Evolutionary conservation across 176 grass and related monocot genomes (phyloP).

Genomic region (Puccinellia tenuiflora): DNA sequence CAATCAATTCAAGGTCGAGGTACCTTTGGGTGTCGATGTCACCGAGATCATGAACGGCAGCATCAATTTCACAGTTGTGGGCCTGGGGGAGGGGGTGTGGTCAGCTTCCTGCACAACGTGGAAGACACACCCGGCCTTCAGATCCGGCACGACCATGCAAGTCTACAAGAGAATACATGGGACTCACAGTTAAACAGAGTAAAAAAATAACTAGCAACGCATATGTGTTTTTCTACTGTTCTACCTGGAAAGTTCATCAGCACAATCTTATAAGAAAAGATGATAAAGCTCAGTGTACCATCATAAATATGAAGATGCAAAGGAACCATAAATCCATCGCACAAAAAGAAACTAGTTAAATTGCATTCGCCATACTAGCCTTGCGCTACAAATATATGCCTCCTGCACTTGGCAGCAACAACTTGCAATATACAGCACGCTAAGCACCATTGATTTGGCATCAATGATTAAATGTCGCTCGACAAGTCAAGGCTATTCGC

Average conservation of each 20-base stretch:
- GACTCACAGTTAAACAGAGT: background rate
- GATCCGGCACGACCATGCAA: background rate
- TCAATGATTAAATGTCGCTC: too few species aligned
- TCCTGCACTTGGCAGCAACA: background rate
- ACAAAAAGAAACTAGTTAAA: background rate
- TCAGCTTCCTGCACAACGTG: too few species aligned
- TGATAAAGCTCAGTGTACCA: background rate
- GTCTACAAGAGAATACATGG: background rate
- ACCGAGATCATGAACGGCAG: too few species aligned
- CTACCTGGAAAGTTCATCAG: background rate
- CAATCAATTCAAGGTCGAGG: too few species aligned
- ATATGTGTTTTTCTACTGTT: background rate
- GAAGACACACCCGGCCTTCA: too few species aligned
- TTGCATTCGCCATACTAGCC: background rate
- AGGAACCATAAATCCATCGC: background rate
- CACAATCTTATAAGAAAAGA: background rate
- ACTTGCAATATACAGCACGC: background rate
- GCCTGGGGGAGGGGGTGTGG: too few species aligned
- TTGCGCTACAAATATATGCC: background rate
- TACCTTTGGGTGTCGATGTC: too few species aligned
- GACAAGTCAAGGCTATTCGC: too few species aligned
- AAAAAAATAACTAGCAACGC: background rate
- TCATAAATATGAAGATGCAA: background rate
- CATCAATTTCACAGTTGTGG: too few species aligned
- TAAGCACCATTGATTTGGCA: background rate